Percentiles rank a stretch among this genome's conserved stretches.
phyloP scores from a whole-genome alignment of 352 stramenopile species.

The Globisporangium alternatum region DNA sequence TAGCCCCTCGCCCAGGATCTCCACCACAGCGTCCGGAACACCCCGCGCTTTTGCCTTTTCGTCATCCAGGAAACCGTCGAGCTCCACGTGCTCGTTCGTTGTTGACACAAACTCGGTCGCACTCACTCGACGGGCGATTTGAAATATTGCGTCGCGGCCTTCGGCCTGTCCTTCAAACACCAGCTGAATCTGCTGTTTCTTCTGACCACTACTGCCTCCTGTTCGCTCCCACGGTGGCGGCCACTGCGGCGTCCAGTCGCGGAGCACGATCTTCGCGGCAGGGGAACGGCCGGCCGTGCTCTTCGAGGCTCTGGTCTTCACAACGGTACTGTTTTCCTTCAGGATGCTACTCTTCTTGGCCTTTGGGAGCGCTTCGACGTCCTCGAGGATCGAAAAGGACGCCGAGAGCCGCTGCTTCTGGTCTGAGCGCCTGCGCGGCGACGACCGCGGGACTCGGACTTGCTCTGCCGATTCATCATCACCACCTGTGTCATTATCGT shows the following conservation, averaged over 20 bases:
- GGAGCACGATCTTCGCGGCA: constrained; percentile 15
- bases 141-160: constrained; percentile 23
- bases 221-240: constrained; percentile 17
- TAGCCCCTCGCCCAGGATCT: constrained; percentile 54
- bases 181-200: constrained; percentile 24
- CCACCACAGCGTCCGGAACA: constrained; percentile 38
- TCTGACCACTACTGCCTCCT: neutral
- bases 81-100: constrained; percentile 32
- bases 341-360: neutral
- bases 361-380: constrained; percentile 11
- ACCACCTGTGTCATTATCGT: neutral
- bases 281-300: neutral
- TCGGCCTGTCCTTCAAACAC: constrained; percentile 36
- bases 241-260: constrained; percentile 32
- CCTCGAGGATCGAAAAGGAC: constrained; percentile 16
- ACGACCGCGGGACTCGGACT: neutral
- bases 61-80: constrained; percentile 43
- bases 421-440: constrained; percentile 1
- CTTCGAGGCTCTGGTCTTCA: no score
- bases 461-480: neutral
- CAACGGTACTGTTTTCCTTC: neutral
- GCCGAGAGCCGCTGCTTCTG: constrained; percentile 6
- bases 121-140: constrained; percentile 40
- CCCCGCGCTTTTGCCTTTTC: constrained; percentile 27
- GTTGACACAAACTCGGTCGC: constrained; percentile 39